These are phyloP conservation scores for Didymellaceae sp. DNA, from an alignment of 2,329 filamentous ascomycete genomes.

Conservation along the genomic window DNA sequence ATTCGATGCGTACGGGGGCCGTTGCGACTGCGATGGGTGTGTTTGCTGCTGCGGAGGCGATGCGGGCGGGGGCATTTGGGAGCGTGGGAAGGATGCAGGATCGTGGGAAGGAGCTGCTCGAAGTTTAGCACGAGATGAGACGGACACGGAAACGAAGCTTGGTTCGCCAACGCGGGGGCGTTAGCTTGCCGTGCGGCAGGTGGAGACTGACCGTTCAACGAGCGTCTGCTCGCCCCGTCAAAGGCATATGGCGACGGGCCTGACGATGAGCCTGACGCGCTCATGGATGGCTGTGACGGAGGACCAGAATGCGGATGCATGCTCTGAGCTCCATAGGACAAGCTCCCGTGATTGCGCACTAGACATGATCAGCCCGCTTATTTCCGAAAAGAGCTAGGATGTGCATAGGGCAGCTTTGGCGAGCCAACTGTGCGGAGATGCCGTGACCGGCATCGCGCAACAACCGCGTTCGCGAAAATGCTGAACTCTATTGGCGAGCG, in stretches of 20 bases:
- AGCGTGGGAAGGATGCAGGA: slow-evolving; percentile 50
- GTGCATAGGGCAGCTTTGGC: slow-evolving; percentile 23
- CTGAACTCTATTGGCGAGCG: background rate
- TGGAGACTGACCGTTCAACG: slow-evolving; percentile 50
- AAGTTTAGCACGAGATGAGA: slow-evolving; percentile 36
- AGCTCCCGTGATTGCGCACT: slow-evolving; percentile 39
- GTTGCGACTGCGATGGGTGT: slow-evolving; percentile 49
- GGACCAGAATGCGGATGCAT: slow-evolving; percentile 37
- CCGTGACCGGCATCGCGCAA: slow-evolving; percentile 26
- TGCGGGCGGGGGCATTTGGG: slow-evolving; percentile 59
- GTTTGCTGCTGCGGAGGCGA: slow-evolving; percentile 53
- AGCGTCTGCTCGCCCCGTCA: slow-evolving; percentile 52
- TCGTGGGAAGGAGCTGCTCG: slow-evolving; percentile 45
- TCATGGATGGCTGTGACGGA: slow-evolving; percentile 46
- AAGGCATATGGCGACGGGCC: slow-evolving; percentile 50
- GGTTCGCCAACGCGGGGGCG: slow-evolving; percentile 21
- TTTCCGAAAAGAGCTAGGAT: slow-evolving; percentile 12
- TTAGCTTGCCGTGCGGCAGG: slow-evolving; percentile 46
- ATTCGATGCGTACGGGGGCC: slow-evolving; percentile 49
- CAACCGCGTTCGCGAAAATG: slow-evolving; percentile 17
- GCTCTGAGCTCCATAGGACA: slow-evolving; percentile 36
- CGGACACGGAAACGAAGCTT: too few relatives aligned
- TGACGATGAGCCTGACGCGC: slow-evolving; percentile 37
- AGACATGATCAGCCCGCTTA: slow-evolving; percentile 33
- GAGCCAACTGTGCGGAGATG: slow-evolving; percentile 37